Base-by-base conservation (phyloP, 176 grass and related monocot species). In the Lolium rigidum region DNA sequence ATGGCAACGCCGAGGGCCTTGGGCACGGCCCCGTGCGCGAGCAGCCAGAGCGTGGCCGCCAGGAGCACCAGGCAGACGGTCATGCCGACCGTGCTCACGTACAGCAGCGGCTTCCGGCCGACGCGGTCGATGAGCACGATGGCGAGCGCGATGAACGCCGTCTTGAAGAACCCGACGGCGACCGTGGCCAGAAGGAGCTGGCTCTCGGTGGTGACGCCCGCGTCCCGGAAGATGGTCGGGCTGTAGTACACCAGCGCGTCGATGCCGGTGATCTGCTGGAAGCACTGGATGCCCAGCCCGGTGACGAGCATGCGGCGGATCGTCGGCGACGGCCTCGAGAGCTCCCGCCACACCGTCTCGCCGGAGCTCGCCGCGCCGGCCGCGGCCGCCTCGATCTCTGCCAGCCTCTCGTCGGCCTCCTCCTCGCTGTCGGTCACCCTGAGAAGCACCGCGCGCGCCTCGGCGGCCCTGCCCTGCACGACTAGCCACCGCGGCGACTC, bases 401-500 rank as follows among this genome's bases (percentile, higher is more conserved):
- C 81, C 13, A 97, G 86, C 86, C 90, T 82, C 50, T 92, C 61
- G 1, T 70, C 63, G 0, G 88, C 92, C 17, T 97, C 92, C 26
- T 88, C 88, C 2, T 97, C 92, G 51, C 60, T 73, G 77, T 86
- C 76, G 4, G 84, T 90, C 38, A 92, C 91, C 80, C 84, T 86
- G 13, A 76, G 44, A 12, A 97, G 94, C 69, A 97, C 94, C 0
- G 77, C 66, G 2, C 85, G 87, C 14, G 92, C 94, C 46, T 97
- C 87, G 54, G 1, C 48, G 0, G 66, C 15, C 4, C 80, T 80
- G 56, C 38, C 26, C 71, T 90, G 90, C 90, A 92, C 90, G 0
- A 94, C 90, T 0, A 97, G 83, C 94, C 94, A 97, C 80, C 94
- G 87, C 2, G 94, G 90, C 4, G 94, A 97, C 76, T 97, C 94